A percentile compares a stretch with the other conserved stretches of the same genome.
phyloP scores from a whole-genome alignment of 805 yeast species.

The Suhomyces pyralidae region DNA sequence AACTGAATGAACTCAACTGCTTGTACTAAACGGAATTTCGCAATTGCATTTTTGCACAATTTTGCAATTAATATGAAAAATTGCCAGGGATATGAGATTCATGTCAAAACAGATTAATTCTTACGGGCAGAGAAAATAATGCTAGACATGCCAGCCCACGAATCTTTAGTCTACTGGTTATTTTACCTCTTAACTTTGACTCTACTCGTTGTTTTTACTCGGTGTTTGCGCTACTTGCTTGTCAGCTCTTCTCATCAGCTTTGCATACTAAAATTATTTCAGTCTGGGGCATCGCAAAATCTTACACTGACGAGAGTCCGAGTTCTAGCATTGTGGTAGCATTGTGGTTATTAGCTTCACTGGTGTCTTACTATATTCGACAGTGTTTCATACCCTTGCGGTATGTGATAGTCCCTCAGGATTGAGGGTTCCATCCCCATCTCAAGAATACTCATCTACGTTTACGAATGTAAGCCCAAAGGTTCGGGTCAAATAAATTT shows the following conservation, averaged over 20 bases:
- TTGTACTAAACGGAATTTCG: background rate
- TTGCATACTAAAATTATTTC: background rate
- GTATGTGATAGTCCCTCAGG: background rate
- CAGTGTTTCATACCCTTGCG: background rate
- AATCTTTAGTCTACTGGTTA: no score
- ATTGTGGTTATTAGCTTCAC: background rate
- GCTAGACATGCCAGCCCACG: background rate
- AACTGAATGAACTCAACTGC: background rate
- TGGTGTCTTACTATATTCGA: background rate
- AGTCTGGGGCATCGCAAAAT: background rate
- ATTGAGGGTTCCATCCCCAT: background rate
- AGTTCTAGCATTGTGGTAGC: no score
- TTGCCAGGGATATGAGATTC: background rate
- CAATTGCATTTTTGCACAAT: background rate
- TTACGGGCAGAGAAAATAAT: background rate
- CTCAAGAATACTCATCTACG: background rate
- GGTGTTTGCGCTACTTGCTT: background rate
- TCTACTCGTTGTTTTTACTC: background rate
- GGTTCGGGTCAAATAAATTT: constrained; percentile 1
- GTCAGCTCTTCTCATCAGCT: background rate
- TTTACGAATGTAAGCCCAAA: background rate
- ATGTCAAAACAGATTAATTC: background rate
- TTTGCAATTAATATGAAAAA: background rate
- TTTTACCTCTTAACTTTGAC: background rate
- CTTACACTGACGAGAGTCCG: background rate